Evolutionary conservation across 164 flowering plant genomes (phyloP).

Genomic region (Santalum album): DNA sequence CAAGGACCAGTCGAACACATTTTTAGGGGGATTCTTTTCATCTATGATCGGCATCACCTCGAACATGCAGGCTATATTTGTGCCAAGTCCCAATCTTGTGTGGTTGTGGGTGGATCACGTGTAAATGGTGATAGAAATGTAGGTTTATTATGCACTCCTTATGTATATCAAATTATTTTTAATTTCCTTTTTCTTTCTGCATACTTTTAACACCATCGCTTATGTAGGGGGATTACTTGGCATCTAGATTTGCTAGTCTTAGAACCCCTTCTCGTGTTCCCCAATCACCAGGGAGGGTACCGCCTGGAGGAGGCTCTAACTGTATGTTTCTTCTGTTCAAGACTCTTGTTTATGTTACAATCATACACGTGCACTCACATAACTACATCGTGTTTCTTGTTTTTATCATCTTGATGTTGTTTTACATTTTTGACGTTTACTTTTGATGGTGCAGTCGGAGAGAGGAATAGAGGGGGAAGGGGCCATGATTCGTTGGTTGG

Average conservation of each 20-base stretch:
- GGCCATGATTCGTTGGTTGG: conserved; percentile 79
- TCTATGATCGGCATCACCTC: conserved; percentile 88
- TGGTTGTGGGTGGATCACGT: conserved; percentile 79
- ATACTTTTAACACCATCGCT: neutral
- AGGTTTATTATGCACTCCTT: conserved; percentile 17
- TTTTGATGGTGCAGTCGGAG: conserved; percentile 42
- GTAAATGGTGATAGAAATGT: conserved; percentile 68
- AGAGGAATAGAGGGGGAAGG: conserved; percentile 74
- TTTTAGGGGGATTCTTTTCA: conserved; percentile 68
- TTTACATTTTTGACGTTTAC: neutral
- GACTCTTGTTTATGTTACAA: neutral
- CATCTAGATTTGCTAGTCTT: conserved; percentile 43
- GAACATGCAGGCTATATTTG: conserved; percentile 98
- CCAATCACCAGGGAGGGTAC: conserved; percentile 58
- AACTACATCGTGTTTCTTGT: too few species aligned
- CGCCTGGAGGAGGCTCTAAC: conserved; percentile 46
- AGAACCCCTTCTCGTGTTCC: conserved; percentile 54
- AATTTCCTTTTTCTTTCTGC: neutral
- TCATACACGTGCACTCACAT: too few species aligned
- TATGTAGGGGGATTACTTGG: conserved; percentile 43
- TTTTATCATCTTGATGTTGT: neutral
- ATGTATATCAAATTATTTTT: neutral
- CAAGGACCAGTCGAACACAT: conserved; percentile 98
- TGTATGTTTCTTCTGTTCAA: conserved; percentile 36
- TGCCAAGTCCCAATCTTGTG: conserved; percentile 76